Evolutionary conservation across 2,329 filamentous ascomycete genomes (phyloP).

Genomic region (Juglanconis oblonga): DNA sequence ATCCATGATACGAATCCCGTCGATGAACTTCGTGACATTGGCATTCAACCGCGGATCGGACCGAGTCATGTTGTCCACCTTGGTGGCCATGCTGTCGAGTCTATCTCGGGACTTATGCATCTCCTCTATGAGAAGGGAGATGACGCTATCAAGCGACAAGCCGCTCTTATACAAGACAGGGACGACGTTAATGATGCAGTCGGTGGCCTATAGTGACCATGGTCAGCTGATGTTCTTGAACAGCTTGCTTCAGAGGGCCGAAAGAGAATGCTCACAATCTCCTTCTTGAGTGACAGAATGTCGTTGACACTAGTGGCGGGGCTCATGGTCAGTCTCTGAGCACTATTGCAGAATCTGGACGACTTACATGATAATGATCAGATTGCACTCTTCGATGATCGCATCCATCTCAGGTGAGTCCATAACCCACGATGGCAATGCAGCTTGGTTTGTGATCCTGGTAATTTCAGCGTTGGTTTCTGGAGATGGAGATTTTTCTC

Average conservation of each 20-base stretch:
- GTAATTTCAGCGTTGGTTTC: neutral
- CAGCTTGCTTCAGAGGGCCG: neutral
- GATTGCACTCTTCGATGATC: slow-evolving; percentile 19
- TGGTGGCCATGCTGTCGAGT: slow-evolving; percentile 9
- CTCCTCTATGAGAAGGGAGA: slow-evolving; percentile 5
- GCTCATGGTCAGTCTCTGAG: neutral
- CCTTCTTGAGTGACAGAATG: slow-evolving; percentile 23
- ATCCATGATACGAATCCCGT: slow-evolving; percentile 29
- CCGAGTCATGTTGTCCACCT: slow-evolving; percentile 8
- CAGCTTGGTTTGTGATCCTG: slow-evolving; percentile 16
- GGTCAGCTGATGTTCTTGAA: neutral
- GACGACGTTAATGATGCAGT: slow-evolving; percentile 20
- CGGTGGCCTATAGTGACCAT: slow-evolving; percentile 16
- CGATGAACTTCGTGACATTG: slow-evolving; percentile 24
- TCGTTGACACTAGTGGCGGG: slow-evolving; percentile 21
- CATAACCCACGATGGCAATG: slow-evolving; percentile 19
- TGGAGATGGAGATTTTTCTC: no score
- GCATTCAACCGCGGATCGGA: slow-evolving; percentile 15
- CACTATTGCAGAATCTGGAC: fast-evolving
- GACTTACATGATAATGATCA: slow-evolving; percentile 22
- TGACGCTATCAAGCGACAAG: neutral
- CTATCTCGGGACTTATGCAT: slow-evolving; percentile 17
- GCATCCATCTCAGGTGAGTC: slow-evolving; percentile 20
- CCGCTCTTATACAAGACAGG: slow-evolving; percentile 20
- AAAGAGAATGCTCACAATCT: slow-evolving; percentile 17